Evolutionary conservation across 192 early-diverging fungal species (phyloP), one percentile per base, ranked within the genome.

Genomic region (Coemansia sp.): DNA sequence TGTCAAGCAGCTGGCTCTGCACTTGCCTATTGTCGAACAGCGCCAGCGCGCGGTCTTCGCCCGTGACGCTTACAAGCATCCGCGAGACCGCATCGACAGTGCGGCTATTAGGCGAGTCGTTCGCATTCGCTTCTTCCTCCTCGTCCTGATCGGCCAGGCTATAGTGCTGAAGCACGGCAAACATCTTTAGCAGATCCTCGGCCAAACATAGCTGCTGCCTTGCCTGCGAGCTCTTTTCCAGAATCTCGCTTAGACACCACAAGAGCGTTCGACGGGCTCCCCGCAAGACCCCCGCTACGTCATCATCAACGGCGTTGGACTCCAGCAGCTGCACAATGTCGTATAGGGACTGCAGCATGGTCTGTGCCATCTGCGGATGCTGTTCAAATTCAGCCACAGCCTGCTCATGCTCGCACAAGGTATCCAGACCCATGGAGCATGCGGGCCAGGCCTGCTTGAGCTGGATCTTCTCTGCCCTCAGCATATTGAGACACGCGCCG

Each of bases 231-330:
- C 66, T 69, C 51, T 69, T 69, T 51, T 76, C 73, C 20, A 66
- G 26, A 5, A 51, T 32, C 56, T 76, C 73, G 47, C 62, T 62
- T 39, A 76, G 43, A 1, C 58, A 47, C 73, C 73, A 76, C 53
- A 76, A 42, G 9, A 69, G 62, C 51, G 73, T 62, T 2, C 73
- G 52, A 40, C 62, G 62, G 15, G 56, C 66, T n/a, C 62, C 66
- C 0, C 53, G 57, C 58, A 51, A 15, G 14, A 21, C 49, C 28
- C 7, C 51, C 1, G 43, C 23, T 2, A 37, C 20, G 7, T 28
- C 38, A 0, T 45, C 42, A 0, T 45, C 53, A 9, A 9, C 16
- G 17, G 7, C 26, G 0, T 34, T 28, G 9, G 11, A 5, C 21
- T 58, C 38, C 17, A 58, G 38, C 3, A 43, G 39, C 23, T 53